Evolutionary conservation across 2,329 filamentous ascomycete genomes (phyloP).

Genomic region (Alternaria postmessia): DNA sequence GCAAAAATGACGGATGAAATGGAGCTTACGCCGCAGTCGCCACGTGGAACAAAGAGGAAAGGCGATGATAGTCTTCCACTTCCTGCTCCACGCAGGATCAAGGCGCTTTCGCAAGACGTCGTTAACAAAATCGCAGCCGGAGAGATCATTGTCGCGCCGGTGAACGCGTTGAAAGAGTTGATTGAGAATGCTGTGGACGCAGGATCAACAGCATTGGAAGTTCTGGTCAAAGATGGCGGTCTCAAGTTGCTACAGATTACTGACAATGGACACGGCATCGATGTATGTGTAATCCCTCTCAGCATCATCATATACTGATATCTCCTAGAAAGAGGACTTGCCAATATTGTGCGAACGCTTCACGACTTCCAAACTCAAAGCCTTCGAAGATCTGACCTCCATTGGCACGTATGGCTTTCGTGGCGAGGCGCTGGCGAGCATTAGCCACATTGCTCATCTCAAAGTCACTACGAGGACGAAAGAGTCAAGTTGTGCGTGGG

Average conservation of each 20-base stretch:
- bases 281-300: constrained; percentile 64
- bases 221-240: constrained; percentile 92
- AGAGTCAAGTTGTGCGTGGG: constrained; percentile 87
- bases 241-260: constrained; percentile 96
- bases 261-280: constrained; percentile 95
- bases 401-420: constrained; percentile 98
- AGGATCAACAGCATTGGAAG: constrained; percentile 89
- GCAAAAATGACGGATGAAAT: constrained; percentile 41
- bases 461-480: constrained; percentile 94
- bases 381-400: constrained; percentile 87
- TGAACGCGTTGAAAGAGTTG: constrained; percentile 94
- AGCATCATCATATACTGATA: constrained; percentile 15
- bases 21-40: constrained; percentile 37
- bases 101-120: constrained; percentile 90
- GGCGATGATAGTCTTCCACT: constrained; percentile 45
- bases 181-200: constrained; percentile 98
- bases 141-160: constrained; percentile 96
- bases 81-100: constrained; percentile 57
- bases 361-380: constrained; percentile 93
- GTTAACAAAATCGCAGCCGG: constrained; percentile 99
- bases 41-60: constrained; percentile 49
- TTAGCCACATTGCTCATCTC: constrained; percentile 97
- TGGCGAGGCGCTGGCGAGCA: constrained; percentile 94
- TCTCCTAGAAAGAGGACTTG: constrained; percentile 81
- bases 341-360: constrained; percentile 93